Evolutionary conservation across 2,329 filamentous ascomycete genomes (phyloP), one percentile per base, ranked within the genome.

Genomic region (Whalleya microplaca): DNA sequence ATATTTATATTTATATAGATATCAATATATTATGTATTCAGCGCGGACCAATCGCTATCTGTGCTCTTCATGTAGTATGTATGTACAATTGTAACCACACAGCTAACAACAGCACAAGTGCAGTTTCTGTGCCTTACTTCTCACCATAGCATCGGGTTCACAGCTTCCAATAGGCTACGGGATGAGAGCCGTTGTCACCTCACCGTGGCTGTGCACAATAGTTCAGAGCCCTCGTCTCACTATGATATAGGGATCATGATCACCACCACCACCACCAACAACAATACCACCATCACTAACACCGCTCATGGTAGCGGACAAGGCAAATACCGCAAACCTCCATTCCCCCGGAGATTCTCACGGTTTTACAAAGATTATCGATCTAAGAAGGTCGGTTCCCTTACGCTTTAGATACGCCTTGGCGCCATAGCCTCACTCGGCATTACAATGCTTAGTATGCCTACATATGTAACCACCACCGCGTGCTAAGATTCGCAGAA

Each of bases 121-220:
- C n/a, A 14, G 45, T 21, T 19, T 20, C 52, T 41, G 18, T 27
- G 45, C 51, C 48, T 45, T 47, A 45, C 48, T 50, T 58, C 49
- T 55, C 51, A 50, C 59, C 59, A 51, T 23, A 49, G 50, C 18
- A 51, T 53, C 58, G 52, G 58, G 55, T 27, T 56, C 42, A 56
- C 8, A 53, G 23, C 37, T 55, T 20, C 55, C 53, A 56, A 55
- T 52, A 23, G 37, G 40, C 32, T 41, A 48, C 12, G 41, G 29
- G 43, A 18, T 41, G n/a, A 49, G 21, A 37, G 23, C 8, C 40
- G 12, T 52, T 40, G 52, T 44, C 14, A 58, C 47, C 44, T 53
- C 48, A 27, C 56, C 29, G 59, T 59, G 59, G 59, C 59, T 59
- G 59, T 62, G 59, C 59, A 56, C 55, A 43, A 57, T 54, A 46